These are phyloP conservation scores for Trypanosoma congolense DNA, from an alignment of 208 protist genomes.

Conservation along the genomic window DNA sequence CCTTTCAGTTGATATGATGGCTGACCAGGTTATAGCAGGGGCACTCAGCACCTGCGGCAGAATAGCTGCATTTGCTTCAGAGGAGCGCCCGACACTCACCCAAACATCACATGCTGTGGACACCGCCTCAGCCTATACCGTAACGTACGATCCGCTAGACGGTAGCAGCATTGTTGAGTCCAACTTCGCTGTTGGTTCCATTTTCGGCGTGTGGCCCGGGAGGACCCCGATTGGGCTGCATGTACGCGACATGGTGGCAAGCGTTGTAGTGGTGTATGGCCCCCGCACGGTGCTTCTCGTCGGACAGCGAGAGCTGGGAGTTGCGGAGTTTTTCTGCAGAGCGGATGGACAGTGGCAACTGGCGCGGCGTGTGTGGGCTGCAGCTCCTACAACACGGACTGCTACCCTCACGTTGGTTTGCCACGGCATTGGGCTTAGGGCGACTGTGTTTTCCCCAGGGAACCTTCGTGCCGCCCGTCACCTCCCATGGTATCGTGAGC, in stretches of 20 bases:
- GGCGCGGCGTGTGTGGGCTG: neutral
- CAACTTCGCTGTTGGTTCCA: conserved; percentile 83
- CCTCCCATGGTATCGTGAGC: conserved; percentile 20
- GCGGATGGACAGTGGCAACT: neutral
- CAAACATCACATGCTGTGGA: neutral
- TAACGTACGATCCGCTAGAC: conserved; percentile 79
- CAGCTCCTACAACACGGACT: neutral
- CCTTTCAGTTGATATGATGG: conserved; percentile 27
- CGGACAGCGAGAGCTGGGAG: neutral
- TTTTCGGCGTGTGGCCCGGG: conserved; percentile 38
- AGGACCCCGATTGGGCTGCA: conserved; percentile 12
- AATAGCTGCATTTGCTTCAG: conserved; percentile 18
- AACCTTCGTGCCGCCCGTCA: conserved; percentile 22
- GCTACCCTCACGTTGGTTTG: neutral
- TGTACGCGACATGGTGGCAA: conserved; percentile 18
- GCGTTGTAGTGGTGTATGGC: conserved; percentile 23
- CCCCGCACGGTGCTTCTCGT: conserved; percentile 27
- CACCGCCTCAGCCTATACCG: conserved; percentile 5
- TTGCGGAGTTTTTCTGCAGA: conserved; percentile 15
- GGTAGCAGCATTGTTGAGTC: conserved; percentile 78
- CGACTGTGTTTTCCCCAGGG: conserved; percentile 30
- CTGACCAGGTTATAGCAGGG: conserved; percentile 13
- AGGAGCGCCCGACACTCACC: conserved; percentile 22
- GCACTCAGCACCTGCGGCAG: conserved; percentile 3
- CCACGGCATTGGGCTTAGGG: conserved; percentile 4